Percentiles rank a stretch among this genome's conserved stretches.
Evolutionary conservation across 805 yeast species (phyloP).

Genomic region (Candida chauliodis): DNA sequence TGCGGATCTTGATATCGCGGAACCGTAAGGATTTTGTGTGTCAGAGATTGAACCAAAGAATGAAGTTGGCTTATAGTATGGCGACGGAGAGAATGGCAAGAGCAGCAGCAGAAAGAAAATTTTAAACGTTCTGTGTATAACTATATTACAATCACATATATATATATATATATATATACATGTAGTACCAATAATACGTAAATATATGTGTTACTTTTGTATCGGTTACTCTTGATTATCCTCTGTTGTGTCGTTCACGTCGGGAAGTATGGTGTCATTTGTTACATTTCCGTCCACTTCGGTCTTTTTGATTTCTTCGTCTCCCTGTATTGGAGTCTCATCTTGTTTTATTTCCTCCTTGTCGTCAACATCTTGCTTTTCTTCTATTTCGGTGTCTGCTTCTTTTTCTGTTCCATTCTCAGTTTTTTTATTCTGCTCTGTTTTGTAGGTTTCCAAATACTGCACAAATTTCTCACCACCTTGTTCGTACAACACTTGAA

Average conservation of each 20-base stretch:
- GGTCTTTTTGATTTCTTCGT: conserved; percentile 2
- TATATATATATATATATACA: no score
- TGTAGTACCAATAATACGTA: no score
- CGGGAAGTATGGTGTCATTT: conserved; percentile 42
- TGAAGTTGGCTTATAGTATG: conserved; percentile 50
- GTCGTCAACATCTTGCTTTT: conserved; percentile 8
- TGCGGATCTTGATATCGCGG: conserved; percentile 67
- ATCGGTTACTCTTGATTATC: conserved; percentile 23
- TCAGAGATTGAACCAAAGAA: conserved; percentile 58
- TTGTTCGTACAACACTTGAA: conserved; percentile 31
- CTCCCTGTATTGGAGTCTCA: no score
- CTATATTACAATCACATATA: no score
- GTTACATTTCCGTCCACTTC: conserved; percentile 10
- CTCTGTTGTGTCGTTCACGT: conserved; percentile 47
- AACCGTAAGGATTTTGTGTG: conserved; percentile 60
- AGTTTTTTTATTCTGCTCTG: conserved; percentile 12
- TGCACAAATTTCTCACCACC: conserved; percentile 36
- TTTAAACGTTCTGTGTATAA: conserved; percentile 12
- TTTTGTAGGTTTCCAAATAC: conserved; percentile 9
- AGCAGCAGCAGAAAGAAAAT: conserved; percentile 43
- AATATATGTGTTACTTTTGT: no score
- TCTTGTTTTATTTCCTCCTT: background rate
- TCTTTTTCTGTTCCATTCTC: conserved; percentile 11
- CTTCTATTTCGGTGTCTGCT: conserved; percentile 11
- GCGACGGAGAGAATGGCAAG: conserved; percentile 50